Evolutionary conservation across 768 basidiomycete genomes (phyloP), one percentile per base, ranked within the genome.

Genomic region (Lactarius sanguifluus): DNA sequence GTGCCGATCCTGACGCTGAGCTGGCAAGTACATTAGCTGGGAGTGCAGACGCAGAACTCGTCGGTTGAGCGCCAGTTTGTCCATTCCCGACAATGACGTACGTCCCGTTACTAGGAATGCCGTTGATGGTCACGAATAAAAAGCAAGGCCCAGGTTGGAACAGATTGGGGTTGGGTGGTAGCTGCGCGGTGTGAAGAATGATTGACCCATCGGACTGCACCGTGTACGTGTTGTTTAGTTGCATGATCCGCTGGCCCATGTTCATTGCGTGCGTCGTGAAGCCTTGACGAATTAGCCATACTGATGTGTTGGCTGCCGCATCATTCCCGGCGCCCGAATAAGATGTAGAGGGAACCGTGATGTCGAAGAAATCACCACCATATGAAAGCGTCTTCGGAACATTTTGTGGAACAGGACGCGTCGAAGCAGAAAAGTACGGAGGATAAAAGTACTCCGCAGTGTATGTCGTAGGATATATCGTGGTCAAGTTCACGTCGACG

Each of bases 371-470:
- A 32, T 79, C 67, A 1, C 96, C 96, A 45, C 96, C 96, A 72
- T 99, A 99, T 0, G 84, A 77, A 59, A 99, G 79, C 1, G 79
- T 89, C n/a, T 76, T 77, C 0, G 96, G 96, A 0, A 93, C 75
- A 7, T 90, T 89, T 16, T 79, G 74, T 16, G 89, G 90, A 1
- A 77, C 77, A 1, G 96, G 96, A 13, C 94, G 89, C 0, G 80
- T 79, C 55, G 77, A 73, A 13, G 89, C 83, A 47, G 83, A 80
- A 80, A 90, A 98, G 79, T 96, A 99, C 13, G 86, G 82, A 0
- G 96, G 96, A 79, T 95, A 98, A 81, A 95, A 99, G 47, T 88
- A 83, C 75, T 96, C 94, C 1, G 90, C 88, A 38, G 85, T 79
- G 73, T 95, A 96, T 32, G 87, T 85, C 2, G 94, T 94, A 1